Percentiles rank a stretch among this genome's conserved stretches.
Evolutionary conservation across 208 protist genomes (phyloP).

Genomic region (Trypanosoma boissoni): DNA sequence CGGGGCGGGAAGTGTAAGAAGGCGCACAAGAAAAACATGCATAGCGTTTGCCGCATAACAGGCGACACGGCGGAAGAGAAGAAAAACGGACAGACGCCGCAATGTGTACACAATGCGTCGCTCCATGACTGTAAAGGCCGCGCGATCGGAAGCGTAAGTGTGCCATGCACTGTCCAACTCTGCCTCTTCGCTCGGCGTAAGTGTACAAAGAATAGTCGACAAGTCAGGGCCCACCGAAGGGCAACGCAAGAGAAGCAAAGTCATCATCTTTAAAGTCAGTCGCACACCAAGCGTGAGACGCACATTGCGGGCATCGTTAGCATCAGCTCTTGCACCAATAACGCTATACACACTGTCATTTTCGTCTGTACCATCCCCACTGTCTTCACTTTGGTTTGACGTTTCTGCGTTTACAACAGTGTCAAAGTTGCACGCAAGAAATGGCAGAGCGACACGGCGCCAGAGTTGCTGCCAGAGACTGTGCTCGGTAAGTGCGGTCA

Average conservation of each 20-base stretch:
- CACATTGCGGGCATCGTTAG: neutral
- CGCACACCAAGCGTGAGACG: slow-evolving; percentile 7
- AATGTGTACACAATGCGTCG: slow-evolving; percentile 7
- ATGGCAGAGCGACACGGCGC: slow-evolving; percentile 9
- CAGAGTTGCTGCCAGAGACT: slow-evolving; percentile 16
- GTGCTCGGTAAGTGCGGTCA: slow-evolving; percentile 11
- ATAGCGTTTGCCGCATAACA: slow-evolving; percentile 15
- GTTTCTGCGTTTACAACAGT: neutral
- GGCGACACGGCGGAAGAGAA: slow-evolving; percentile 9
- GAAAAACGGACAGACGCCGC: slow-evolving; percentile 3
- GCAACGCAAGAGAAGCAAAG: slow-evolving; percentile 12
- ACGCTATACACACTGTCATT: neutral
- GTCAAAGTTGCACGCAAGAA: neutral
- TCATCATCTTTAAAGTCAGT: slow-evolving; percentile 18
- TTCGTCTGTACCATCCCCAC: neutral
- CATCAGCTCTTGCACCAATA: neutral
- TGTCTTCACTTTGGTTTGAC: neutral
- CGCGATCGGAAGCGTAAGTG: neutral
- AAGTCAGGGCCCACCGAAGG: neutral
- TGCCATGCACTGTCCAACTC: slow-evolving; percentile 1
- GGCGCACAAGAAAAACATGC: slow-evolving; percentile 7
- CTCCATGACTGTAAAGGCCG: neutral
- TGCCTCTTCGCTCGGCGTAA: slow-evolving; percentile 4
- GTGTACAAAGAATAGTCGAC: slow-evolving; percentile 2
- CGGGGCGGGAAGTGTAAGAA: neutral